Percentiles rank a stretch among this genome's conserved stretches.
phyloP scores from a whole-genome alignment of 352 stramenopile species.

The Hyaloperonospora brassicae region DNA sequence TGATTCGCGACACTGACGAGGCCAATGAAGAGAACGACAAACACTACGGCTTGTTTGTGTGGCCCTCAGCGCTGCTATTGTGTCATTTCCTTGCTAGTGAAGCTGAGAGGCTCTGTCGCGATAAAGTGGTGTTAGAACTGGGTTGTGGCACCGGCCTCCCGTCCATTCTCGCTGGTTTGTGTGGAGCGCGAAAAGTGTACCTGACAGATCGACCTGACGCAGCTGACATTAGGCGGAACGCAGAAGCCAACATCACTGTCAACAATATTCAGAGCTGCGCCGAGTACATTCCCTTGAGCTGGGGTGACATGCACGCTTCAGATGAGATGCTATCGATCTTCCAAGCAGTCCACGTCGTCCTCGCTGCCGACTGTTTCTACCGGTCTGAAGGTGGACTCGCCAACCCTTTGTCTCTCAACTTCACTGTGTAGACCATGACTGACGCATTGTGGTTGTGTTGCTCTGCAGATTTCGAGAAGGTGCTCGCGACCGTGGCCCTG shows the following conservation, averaged over 20 bases:
- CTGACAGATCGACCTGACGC: slow-evolving; percentile 50
- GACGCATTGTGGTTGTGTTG: neutral
- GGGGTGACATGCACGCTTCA: slow-evolving; percentile 33
- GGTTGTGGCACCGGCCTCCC: slow-evolving; percentile 61
- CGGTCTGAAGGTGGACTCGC: slow-evolving; percentile 36
- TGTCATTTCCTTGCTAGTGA: slow-evolving; percentile 42
- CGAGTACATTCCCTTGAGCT: slow-evolving; percentile 38
- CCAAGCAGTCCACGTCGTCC: slow-evolving; percentile 32
- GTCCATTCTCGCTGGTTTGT: slow-evolving; percentile 45
- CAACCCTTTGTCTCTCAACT: neutral
- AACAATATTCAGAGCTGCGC: slow-evolving; percentile 32
- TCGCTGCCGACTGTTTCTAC: slow-evolving; percentile 70
- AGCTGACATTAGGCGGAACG: slow-evolving; percentile 39
- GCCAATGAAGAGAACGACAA: slow-evolving; percentile 35
- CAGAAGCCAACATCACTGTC: slow-evolving; percentile 41
- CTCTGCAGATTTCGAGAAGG: slow-evolving; percentile 57
- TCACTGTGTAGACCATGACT: neutral
- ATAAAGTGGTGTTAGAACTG: slow-evolving; percentile 51
- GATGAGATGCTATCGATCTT: slow-evolving; percentile 27
- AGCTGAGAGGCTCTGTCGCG: slow-evolving; percentile 15
- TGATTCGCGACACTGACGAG: slow-evolving; percentile 39
- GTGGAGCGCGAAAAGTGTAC: slow-evolving; percentile 34
- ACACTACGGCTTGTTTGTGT: slow-evolving; percentile 63
- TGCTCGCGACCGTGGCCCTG: slow-evolving; percentile 53
- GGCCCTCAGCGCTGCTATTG: slow-evolving; percentile 47